A percentile compares a stretch with the other conserved stretches of the same genome.
Evolutionary conservation across 1,139 yeast species (phyloP).

Genomic region (Candida sanyaensis): DNA sequence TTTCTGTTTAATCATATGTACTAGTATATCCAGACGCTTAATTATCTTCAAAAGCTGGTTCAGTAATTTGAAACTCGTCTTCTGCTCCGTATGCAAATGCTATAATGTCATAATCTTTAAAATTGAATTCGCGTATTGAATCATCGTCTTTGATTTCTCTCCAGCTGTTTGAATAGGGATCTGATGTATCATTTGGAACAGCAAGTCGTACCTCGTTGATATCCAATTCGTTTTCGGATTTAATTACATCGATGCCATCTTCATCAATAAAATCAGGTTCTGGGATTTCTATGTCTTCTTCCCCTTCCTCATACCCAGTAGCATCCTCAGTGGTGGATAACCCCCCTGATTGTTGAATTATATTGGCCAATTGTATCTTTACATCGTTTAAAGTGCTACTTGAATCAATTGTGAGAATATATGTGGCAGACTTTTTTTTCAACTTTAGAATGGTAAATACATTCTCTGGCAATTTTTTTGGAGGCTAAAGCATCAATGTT

Average conservation of each 20-base stretch:
- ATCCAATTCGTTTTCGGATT: slow-evolving; percentile 8
- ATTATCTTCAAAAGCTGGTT: slow-evolving; percentile 44
- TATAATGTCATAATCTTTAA: slow-evolving; percentile 41
- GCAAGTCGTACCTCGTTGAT: slow-evolving; percentile 36
- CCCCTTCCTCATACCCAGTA: slow-evolving; percentile 21
- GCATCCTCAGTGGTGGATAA: slow-evolving; percentile 23
- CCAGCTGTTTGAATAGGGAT: slow-evolving; percentile 46
- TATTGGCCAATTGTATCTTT: slow-evolving; percentile 30
- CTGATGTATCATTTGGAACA: slow-evolving; percentile 39
- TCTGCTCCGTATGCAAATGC: slow-evolving; percentile 41
- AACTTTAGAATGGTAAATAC: slow-evolving; percentile 40
- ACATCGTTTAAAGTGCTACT: slow-evolving; percentile 26
- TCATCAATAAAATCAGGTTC: slow-evolving; percentile 26
- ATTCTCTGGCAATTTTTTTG: slow-evolving; percentile 21
- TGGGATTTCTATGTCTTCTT: slow-evolving; percentile 26
- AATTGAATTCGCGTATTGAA: slow-evolving; percentile 24
- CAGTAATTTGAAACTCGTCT: slow-evolving; percentile 39
- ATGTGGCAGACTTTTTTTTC: slow-evolving; percentile 45
- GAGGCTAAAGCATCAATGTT: slow-evolving; percentile 23
- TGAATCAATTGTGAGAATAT: slow-evolving; percentile 38
- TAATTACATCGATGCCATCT: slow-evolving; percentile 7
- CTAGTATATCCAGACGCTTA: neutral
- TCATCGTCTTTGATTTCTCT: slow-evolving; percentile 30
- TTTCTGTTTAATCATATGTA: neutral
- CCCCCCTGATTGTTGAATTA: slow-evolving; percentile 53